Base-by-base conservation (phyloP, 495 filamentous ascomycete species). In the Tuber calosporum region DNA sequence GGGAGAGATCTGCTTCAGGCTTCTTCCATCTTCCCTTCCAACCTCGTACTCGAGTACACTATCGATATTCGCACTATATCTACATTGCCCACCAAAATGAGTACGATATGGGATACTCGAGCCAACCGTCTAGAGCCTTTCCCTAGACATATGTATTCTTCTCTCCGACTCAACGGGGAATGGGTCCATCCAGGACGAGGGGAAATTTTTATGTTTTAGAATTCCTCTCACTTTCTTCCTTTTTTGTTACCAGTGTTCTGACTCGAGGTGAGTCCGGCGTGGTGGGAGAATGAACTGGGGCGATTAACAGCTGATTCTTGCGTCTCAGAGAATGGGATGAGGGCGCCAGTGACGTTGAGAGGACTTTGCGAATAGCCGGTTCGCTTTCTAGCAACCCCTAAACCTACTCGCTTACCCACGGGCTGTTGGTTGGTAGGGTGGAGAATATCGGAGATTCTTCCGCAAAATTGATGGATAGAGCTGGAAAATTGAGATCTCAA, bases 101-200 rank as follows among this genome's bases (percentile, higher is more conserved):
- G 48, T 26, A 26, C 48, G 48, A 26, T 26, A 26, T 3, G 48
- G n/a, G 26, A 48, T 8, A n/a, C 19, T 48, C 19, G 20, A 48
- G 7, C 19, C 20, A 48, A 0, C 43, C n/a, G 15, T 22, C 2
- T 48, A 20, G 5, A 1, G 5, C n/a, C 19, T 20, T n/a, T 48
- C n/a, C 13, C 11, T 9, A 9, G 40, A 41, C 11, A 41, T 41
- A 3, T 41, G 40, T 41, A 41, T 41, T 15, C 40, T 11, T n/a
- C 48, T n/a, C 48, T 13, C 4, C n/a, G n/a, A n/a, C n/a, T 53
- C 48, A 26, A 26, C 48, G 48, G n/a, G 26, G n/a, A 11, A 53
- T 53, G 20, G 9, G 22, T 22, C n/a, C 45, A 53, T 53, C 71
- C 66, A 73, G 66, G 71, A 30, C 40, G 66, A 73, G 66, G 58